A percentile compares a stretch with the other conserved stretches of the same genome.
Evolutionary conservation across 2,329 filamentous ascomycete species (phyloP).

Genomic region (Acrocalymma vagum): DNA sequence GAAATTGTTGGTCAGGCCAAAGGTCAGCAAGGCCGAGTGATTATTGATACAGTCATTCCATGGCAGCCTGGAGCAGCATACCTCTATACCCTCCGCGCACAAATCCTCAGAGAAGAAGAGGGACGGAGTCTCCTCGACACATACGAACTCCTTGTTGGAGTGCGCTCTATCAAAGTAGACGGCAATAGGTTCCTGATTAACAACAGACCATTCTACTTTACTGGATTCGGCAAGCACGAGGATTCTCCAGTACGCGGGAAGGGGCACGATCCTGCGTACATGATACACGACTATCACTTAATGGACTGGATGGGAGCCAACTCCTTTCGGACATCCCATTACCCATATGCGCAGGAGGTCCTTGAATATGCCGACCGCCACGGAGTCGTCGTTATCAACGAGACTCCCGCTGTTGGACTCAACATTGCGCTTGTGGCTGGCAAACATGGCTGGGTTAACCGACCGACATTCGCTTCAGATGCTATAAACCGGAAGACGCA

Average conservation of each 20-base stretch:
- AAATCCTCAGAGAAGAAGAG: neutral
- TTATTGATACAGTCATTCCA: neutral
- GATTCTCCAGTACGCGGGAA: constrained; percentile 10
- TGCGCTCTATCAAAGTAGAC: constrained; percentile 3
- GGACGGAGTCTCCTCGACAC: neutral
- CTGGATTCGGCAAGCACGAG: constrained; percentile 13
- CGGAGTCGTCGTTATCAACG: constrained; percentile 10
- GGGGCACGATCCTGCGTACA: constrained; percentile 8
- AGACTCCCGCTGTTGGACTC: constrained; percentile 6
- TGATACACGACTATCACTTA: constrained; percentile 11
- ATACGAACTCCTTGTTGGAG: constrained; percentile 4
- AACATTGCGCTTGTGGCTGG: constrained; percentile 4
- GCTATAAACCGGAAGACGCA: neutral
- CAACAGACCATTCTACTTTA: constrained; percentile 12
- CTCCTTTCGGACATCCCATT: constrained; percentile 11
- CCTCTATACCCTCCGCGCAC: constrained; percentile 2
- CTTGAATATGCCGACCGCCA: constrained; percentile 10
- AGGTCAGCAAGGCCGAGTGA: neutral
- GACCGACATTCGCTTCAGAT: neutral
- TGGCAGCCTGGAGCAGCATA: constrained; percentile 12
- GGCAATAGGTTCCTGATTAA: constrained; percentile 6
- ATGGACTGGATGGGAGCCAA: constrained; percentile 11
- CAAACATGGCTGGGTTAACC: neutral
- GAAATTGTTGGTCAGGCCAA: neutral
- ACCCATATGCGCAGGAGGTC: constrained; percentile 11